phyloP scores from a whole-genome alignment of 352 stramenopile genomes.

The Phytophthora citrophthora region DNA sequence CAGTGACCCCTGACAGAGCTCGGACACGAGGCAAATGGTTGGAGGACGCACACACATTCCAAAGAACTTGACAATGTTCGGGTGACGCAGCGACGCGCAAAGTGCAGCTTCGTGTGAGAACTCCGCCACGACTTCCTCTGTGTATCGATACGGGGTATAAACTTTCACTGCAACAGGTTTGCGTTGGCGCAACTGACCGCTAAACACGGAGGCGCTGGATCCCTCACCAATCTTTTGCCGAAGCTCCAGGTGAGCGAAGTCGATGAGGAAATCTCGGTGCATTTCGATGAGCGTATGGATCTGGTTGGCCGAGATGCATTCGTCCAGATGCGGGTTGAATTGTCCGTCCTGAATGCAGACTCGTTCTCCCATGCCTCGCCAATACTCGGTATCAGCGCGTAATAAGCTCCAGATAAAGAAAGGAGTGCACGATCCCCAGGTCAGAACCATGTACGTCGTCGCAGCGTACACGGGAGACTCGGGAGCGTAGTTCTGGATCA shows the following conservation, averaged over 20 bases:
- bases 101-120: conserved; percentile 74
- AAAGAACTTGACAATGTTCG: conserved; percentile 72
- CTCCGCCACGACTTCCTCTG: conserved; percentile 52
- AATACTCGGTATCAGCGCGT: conserved; percentile 60
- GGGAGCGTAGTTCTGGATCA: conserved; percentile 21
- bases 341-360: conserved; percentile 39
- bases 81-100: conserved; percentile 53
- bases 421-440: conserved; percentile 39
- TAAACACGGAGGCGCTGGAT: conserved; percentile 56
- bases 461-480: conserved; percentile 3
- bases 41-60: conserved; percentile 72
- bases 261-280: conserved; percentile 71
- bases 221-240: conserved; percentile 55
- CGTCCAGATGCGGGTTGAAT: conserved; percentile 26
- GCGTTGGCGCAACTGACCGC: conserved; percentile 41
- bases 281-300: conserved; percentile 72
- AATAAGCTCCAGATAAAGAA: conserved; percentile 60
- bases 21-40: conserved; percentile 66
- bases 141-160: conserved; percentile 61
- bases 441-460: conserved; percentile 28
- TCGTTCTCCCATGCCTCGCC: conserved; percentile 46
- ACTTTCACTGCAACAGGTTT: conserved; percentile 64
- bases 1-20: conserved; percentile 59
- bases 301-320: conserved; percentile 50
- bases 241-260: conserved; percentile 68